Base-by-base conservation (phyloP, 1,284 basidiomycete species). In the Puccinia triticina region DNA sequence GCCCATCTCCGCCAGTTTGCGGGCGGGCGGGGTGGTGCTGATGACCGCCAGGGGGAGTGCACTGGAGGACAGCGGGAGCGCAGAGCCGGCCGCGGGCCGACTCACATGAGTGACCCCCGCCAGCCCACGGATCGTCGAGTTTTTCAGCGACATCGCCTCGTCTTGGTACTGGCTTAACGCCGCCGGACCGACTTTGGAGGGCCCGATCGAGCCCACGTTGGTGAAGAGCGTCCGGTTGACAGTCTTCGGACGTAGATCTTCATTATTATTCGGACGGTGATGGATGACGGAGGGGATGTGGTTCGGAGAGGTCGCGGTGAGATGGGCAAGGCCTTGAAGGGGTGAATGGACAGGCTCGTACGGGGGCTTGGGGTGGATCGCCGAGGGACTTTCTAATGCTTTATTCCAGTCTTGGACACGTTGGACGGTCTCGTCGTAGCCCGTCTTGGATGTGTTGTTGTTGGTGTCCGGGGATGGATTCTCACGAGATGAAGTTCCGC, bases 331-430 rank as follows among this genome's bases (percentile, higher is more conserved):
- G 34, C 26, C 50, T 57, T 81, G 78, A 61, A 50, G 80, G 34
- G 80, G 80, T 48, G 80, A 75, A 40, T 59, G 57, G 4, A 32
- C 40, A 32, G 72, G 53, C 32, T 82, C 80, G 18, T 55, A 34
- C 37, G 46, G 64, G 34, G 81, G 34, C 76, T 71, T 82, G 1
- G 66, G 50, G 40, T 69, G 61, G 18, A 77, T 64, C 18, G 80
- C 43, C 48, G 48, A 48, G 11, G 81, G 81, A 37, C 37, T 81
- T 61, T 82, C 86, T 80, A 99, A 88, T 0, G 95, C 95, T 86
- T 98, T 94, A 85, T 99, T 99, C 96, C 96, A 99, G 87, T 98
- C 94, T 88, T 97, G 95, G 29, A 99, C 96, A 85, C 93, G 92
- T 86, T 95, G 90, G 59, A 99, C 94, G 18, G 94, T 94, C 86